These are phyloP conservation scores for Fraxinus sp. DNA, from an alignment of 305 asterid genomes.

Conservation along the genomic window DNA sequence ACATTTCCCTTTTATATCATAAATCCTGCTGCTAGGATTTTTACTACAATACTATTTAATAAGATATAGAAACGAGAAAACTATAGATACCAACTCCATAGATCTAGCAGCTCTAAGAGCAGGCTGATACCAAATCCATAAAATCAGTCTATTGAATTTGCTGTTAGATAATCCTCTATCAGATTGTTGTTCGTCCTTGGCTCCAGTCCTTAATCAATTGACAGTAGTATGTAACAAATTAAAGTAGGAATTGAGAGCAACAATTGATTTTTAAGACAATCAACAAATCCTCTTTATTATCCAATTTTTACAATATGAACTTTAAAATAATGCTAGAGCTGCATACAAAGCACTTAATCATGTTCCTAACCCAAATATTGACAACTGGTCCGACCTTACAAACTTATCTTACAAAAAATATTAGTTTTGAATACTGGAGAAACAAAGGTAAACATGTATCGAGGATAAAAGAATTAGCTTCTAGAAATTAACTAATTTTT, in stretches of 20 bases:
- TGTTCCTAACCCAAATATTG: not conserved
- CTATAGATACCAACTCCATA: slow-evolving; percentile 12
- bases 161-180: slow-evolving; percentile 6
- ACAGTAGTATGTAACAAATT: not conserved
- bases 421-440: slow-evolving; percentile 2
- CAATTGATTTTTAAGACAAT: not conserved
- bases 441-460: not conserved
- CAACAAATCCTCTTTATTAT: not conserved
- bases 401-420: not conserved
- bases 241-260: not conserved
- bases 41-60: slow-evolving; percentile 4
- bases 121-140: slow-evolving; percentile 1
- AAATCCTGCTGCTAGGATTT: not conserved
- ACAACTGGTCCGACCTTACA: not conserved
- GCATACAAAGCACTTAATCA: not conserved
- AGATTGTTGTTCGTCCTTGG: not conserved
- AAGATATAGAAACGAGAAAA: not conserved
- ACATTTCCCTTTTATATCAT: not conserved
- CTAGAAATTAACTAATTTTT: not conserved
- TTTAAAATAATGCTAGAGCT: not conserved
- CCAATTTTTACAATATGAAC: not conserved
- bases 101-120: slow-evolving; percentile 11
- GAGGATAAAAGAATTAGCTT: not conserved
- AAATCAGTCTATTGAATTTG: not conserved
- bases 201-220: not conserved